Conservation (phyloP, 208 protist species). For the Trypanosoma cruzi region DNA sequence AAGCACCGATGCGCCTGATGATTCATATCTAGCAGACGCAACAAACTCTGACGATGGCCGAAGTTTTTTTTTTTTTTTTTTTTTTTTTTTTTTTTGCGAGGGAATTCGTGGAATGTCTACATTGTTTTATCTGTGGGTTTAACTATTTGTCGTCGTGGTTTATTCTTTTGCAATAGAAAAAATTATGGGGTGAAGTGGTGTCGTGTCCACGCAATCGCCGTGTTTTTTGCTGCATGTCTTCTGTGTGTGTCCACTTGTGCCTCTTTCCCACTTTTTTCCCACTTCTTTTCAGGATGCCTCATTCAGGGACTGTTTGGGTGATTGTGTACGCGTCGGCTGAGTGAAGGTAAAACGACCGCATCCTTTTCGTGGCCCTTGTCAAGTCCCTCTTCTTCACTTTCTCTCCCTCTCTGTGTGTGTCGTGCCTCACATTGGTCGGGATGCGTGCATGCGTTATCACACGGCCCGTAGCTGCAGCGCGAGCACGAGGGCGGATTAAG, state of each 20-base stretch:
- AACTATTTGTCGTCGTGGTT: no score
- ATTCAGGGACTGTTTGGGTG: no score
- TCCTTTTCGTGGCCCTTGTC: no score
- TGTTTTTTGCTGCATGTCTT: neutral
- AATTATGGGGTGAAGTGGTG: no score
- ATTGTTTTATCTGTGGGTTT: no score
- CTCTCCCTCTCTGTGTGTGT: neutral
- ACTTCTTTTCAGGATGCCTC: neutral
- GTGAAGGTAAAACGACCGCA: neutral
- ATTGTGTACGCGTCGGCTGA: neutral
- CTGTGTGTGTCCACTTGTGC: slow-evolving; percentile 2
- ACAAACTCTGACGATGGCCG: neutral
- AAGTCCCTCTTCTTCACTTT: no score
- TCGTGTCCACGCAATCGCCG: no score
- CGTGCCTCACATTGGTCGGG: neutral
- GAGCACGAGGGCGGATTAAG: neutral
- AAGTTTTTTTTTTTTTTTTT: no score
- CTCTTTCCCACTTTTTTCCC: neutral
- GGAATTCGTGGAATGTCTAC: no score
- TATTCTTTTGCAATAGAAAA: no score
- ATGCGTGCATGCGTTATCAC: neutral
- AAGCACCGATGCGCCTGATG: slow-evolving; percentile 65
- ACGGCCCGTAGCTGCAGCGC: neutral
- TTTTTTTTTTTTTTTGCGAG: no score
- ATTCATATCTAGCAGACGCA: slow-evolving; percentile 42